phyloP scores from a whole-genome alignment of 108 stramenopile species.

The Phaeodactylum tricornutum region DNA sequence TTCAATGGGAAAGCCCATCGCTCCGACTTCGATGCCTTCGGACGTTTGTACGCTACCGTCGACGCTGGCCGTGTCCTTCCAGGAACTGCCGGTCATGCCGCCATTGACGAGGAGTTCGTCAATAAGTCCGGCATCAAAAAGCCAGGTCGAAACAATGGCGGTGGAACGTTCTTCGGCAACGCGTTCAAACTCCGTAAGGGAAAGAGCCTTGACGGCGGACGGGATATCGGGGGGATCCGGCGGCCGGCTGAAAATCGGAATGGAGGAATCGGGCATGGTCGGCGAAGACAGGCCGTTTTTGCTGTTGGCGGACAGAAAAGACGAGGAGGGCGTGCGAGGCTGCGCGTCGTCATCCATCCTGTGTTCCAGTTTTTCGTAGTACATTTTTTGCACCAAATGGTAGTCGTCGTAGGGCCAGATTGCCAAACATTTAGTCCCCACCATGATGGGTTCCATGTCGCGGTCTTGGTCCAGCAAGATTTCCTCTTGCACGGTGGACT shows the following conservation, averaged over 20 bases:
- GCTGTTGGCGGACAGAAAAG: not conserved
- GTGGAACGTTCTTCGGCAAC: constrained; percentile 80
- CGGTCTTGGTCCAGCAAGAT: not conserved
- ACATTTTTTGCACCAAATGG: constrained; percentile 59
- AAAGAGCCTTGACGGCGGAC: constrained; percentile 58
- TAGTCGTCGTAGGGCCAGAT: constrained; percentile 83
- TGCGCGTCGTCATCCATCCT: constrained; percentile 1
- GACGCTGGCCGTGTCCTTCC: constrained; percentile 3
- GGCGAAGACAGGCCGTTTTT: not conserved
- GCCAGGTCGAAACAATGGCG: constrained; percentile 71
- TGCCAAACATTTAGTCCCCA: not conserved
- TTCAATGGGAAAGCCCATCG: constrained; percentile 52
- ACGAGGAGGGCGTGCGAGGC: too few relatives aligned
- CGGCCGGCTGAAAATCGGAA: constrained; percentile 50
- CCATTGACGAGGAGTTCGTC: constrained; percentile 76
- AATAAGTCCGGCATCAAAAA: constrained; percentile 81
- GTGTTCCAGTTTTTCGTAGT: constrained; percentile 52
- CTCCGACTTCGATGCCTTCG: constrained; percentile 70
- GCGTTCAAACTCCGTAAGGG: constrained; percentile 66
- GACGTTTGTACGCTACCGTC: constrained; percentile 13
- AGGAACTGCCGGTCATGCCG: constrained; percentile 22
- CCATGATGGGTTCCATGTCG: not conserved
- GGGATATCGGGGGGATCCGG: constrained; percentile 69
- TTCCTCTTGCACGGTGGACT: not conserved
- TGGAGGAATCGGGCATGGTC: constrained; percentile 6